Evolutionary conservation across 768 basidiomycete genomes (phyloP), one percentile per base, ranked within the genome.

Genomic region (Boletus patriciae): DNA sequence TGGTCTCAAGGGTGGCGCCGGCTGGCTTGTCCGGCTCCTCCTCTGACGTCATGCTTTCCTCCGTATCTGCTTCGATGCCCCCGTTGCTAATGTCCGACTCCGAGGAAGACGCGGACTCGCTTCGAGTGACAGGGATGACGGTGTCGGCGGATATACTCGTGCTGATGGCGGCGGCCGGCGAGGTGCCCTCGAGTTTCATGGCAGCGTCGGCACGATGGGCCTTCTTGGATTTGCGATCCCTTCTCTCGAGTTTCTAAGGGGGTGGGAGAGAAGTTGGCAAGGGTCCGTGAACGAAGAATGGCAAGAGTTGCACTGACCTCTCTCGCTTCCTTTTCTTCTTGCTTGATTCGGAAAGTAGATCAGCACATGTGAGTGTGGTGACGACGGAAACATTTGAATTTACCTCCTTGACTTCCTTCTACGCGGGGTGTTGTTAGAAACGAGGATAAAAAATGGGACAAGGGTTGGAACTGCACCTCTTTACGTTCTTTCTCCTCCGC

Each of bases 11-110:
- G 6, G 52, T 48, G 50, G 52, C 47, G 33, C 48, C 52, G 43
- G 66, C 69, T 19, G 67, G 62, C 64, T 81, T 81, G 40, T 84
- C 80, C 21, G 69, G 66, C 65, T 89, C 83, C 54, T 80, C 88
- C 63, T 90, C 89, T 34, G 87, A 88, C 4, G 87, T 86, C 61
- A 87, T 74, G 65, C 87, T 88, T 66, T 86, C 87, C 70, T 91
- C 89, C 23, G 83, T 83, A 65, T 91, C 90, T 9, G 85, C 87
- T 56, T 90, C 90, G 50, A 80, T 80, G 19, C 77, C 79, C 15
- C 82, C 83, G 18, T 79, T 84, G 67, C 76, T 83, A 55, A 70
- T 78, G 63, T 86, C 86, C 27, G 81, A 81, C 65, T 85, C 85
- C 42, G 83, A 86, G 59, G 76, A 80, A 25, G 82, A 79, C 43